Base-by-base conservation (phyloP, 2,329 filamentous ascomycete species). In the Ophiostoma ulmi region DNA sequence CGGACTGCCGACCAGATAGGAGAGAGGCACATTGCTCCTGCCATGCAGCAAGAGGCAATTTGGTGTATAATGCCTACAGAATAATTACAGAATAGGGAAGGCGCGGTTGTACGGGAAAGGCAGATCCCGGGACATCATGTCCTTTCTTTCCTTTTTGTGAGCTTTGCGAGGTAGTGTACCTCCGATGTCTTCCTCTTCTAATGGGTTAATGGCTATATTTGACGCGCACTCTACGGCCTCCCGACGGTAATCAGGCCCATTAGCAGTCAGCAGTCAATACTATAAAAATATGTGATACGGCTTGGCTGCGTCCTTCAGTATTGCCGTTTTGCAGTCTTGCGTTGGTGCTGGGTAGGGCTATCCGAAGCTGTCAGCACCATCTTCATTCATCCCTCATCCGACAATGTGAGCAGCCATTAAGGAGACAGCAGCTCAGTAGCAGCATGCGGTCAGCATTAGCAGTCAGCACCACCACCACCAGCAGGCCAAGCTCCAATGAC, bases 101-200 rank as follows among this genome's bases (percentile, higher is more conserved):
- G 52, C 22, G 52, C 52, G 52, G n/a, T 58, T 26, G 17, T 26
- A 58, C 52, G 52, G 52, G 52, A 26, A 58, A 58, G n/a, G 52
- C 22, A 58, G 52, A 58, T 58, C 52, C 52, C 52, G 52, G 52
- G 22, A n/a, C 52, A 58, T 58, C 22, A 58, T 6, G 52, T 58
- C 52, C 52, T 58, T 22, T 26, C 52, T 58, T 58, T 58, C n/a
- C 52, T 58, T 58, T 41, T 26, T 58, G 41, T 44, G 41, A 44
- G 41, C 41, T 14, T 13, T 44, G 41, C 41, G 13, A 5, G 13
- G 13, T 17, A 44, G 41, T 44, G 41, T 4, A 17, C 17, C 41
- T 48, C 44, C n/a, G 17, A 48, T 48, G 17, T 48, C 17, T n/a
- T 48, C 11, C 11, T 39, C 10, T 39, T 39, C 38, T 10, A 13